Percentiles rank a stretch among this genome's conserved stretches.
Conservation (phyloP, 2,329 filamentous ascomycete species). For the Calonectria leucothoes region DNA sequence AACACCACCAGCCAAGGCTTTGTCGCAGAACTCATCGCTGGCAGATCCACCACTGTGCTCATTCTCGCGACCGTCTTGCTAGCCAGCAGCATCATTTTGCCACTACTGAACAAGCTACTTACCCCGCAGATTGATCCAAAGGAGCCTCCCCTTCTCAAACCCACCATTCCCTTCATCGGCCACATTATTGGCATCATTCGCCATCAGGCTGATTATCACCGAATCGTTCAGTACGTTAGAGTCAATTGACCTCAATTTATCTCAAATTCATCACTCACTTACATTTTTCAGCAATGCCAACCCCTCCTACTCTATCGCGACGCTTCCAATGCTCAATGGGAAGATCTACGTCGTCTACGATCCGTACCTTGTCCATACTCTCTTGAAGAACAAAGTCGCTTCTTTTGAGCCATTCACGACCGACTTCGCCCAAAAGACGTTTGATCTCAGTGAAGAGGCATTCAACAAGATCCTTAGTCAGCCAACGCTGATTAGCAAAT, state of each 20-base stretch:
- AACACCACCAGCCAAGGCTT: background rate
- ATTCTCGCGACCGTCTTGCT: slow-evolving; percentile 22
- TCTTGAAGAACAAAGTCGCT: slow-evolving; percentile 53
- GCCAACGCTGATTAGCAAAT: slow-evolving; percentile 35
- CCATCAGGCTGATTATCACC: slow-evolving; percentile 50
- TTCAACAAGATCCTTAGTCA: slow-evolving; percentile 35
- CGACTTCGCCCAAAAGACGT: slow-evolving; percentile 51
- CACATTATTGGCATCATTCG: slow-evolving; percentile 57
- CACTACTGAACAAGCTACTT: slow-evolving; percentile 32
- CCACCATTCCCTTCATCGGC: slow-evolving; percentile 56
- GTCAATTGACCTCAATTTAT: no score
- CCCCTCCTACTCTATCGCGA: slow-evolving; percentile 49
- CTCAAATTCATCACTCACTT: background rate
- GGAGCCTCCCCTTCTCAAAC: slow-evolving; percentile 56
- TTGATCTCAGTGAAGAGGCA: slow-evolving; percentile 48
- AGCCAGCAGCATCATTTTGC: slow-evolving; percentile 19
- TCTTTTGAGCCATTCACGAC: slow-evolving; percentile 56
- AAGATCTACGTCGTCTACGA: slow-evolving; percentile 59
- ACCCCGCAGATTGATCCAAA: slow-evolving; percentile 42
- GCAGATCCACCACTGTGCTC: slow-evolving; percentile 53
- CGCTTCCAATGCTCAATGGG: slow-evolving; percentile 56
- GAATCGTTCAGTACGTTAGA: slow-evolving; percentile 49
- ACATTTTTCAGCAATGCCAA: slow-evolving; percentile 35
- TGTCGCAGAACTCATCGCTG: background rate
- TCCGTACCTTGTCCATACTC: slow-evolving; percentile 51